Evolutionary conservation across 2,329 filamentous ascomycete genomes (phyloP).

Genomic region (Aureobasidium subglaciale): DNA sequence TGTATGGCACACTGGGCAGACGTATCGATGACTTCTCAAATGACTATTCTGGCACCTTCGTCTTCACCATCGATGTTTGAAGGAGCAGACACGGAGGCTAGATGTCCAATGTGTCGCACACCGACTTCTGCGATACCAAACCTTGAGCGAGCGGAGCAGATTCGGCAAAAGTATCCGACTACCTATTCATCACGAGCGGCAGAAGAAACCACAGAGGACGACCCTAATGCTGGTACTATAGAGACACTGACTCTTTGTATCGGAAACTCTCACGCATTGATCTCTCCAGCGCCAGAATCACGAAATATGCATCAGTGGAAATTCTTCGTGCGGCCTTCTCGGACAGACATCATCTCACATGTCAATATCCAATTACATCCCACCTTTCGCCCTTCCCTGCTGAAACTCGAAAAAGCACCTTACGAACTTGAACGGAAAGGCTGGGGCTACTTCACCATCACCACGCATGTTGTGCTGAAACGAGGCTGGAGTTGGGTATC

Average conservation of each 20-base stretch:
- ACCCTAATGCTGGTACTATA: constrained; percentile 22
- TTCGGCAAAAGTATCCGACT: constrained; percentile 31
- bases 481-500: constrained; percentile 38
- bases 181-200: constrained; percentile 30
- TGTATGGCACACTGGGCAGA: constrained; percentile 44
- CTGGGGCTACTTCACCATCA: constrained; percentile 38
- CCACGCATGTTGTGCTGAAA: constrained; percentile 35
- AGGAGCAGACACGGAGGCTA: neutral
- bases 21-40: constrained; percentile 31
- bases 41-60: constrained; percentile 28
- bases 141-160: constrained; percentile 25
- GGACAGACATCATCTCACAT: constrained; percentile 38
- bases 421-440: constrained; percentile 36
- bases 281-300: constrained; percentile 20
- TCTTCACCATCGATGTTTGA: neutral
- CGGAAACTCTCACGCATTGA: constrained; percentile 35
- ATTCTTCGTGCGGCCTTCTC: constrained; percentile 39
- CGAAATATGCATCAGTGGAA: constrained; percentile 40
- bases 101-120: constrained; percentile 19
- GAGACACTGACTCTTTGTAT: constrained; percentile 39
- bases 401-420: constrained; percentile 31
- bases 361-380: constrained; percentile 38
- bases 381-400: constrained; percentile 33
- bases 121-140: constrained; percentile 32
- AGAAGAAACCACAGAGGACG: constrained; percentile 28